phyloP scores from a whole-genome alignment of 345 rosid genomes.

The Geranium rotundifolium region DNA sequence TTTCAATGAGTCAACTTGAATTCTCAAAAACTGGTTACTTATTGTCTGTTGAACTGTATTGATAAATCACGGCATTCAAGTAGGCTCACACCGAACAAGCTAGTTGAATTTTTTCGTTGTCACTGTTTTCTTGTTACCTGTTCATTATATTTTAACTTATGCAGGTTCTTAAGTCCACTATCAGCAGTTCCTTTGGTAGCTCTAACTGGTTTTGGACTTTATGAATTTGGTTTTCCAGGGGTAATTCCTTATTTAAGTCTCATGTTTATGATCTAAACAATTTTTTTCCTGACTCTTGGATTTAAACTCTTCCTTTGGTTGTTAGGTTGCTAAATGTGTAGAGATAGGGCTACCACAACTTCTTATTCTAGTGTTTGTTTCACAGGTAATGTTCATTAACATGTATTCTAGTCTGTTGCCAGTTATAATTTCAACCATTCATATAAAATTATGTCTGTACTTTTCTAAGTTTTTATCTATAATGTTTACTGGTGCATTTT shows the following conservation, averaged over 20 bases:
- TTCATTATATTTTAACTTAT: conserved; percentile 7
- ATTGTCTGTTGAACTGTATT: background rate
- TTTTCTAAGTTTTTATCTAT: background rate
- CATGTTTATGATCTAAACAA: background rate
- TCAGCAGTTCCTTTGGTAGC: conserved; percentile 88
- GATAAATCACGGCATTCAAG: no score
- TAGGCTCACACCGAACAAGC: no score
- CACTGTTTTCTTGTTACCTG: background rate
- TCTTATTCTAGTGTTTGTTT: conserved; percentile 57
- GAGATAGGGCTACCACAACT: conserved; percentile 97
- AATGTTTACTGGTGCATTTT: background rate
- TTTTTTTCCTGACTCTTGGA: conserved; percentile 1
- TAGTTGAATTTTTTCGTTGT: background rate
- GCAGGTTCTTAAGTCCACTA: conserved; percentile 95
- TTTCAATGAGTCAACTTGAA: no score
- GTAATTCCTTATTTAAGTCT: conserved; percentile 32
- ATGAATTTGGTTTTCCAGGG: conserved; percentile 95
- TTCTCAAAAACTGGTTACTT: background rate
- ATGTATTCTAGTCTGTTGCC: background rate
- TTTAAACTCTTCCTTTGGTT: conserved; percentile 7
- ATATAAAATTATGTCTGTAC: background rate
- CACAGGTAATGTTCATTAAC: conserved; percentile 48
- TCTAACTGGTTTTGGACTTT: conserved; percentile 89
- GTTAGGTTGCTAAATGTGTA: conserved; percentile 87
- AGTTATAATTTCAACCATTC: conserved; percentile 1